These are phyloP conservation scores for Saccharomycopsis babjevae DNA, from an alignment of 805 yeast genomes.

Conservation along the genomic window DNA sequence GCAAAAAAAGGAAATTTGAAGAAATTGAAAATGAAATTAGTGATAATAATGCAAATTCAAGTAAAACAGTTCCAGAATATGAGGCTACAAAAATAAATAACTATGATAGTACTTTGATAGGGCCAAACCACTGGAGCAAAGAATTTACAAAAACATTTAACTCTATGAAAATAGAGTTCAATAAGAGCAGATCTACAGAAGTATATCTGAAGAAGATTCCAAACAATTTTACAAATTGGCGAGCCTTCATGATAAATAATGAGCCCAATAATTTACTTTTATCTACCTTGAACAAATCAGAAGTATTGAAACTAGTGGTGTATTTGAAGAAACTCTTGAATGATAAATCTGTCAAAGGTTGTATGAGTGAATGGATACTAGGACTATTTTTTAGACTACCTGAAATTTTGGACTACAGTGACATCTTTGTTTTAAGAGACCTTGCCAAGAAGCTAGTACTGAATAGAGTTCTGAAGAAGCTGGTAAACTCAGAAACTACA, in stretches of 20 bases:
- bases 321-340: slow-evolving; percentile 16
- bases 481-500: not conserved
- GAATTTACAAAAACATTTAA: not conserved
- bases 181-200: not conserved
- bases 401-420: slow-evolving; percentile 11
- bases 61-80: not conserved
- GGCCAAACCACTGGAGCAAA: not conserved
- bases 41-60: not conserved
- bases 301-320: slow-evolving; percentile 8
- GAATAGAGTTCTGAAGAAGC: not conserved
- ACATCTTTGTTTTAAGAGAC: slow-evolving; percentile 13
- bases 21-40: slow-evolving; percentile 15
- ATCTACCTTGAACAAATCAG: slow-evolving; percentile 2
- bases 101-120: not conserved
- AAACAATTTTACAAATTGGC: slow-evolving; percentile 16
- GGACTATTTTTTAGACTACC: slow-evolving; percentile 9
- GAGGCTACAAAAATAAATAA: not conserved
- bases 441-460: slow-evolving; percentile 4
- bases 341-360: slow-evolving; percentile 9
- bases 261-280: slow-evolving; percentile 5
- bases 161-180: not conserved
- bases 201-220: slow-evolving; percentile 7
- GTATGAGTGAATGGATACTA: slow-evolving; percentile 10
- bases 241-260: slow-evolving; percentile 14
- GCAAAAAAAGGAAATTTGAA: slow-evolving; percentile 23